These are phyloP conservation scores for Debaryomyces maramus DNA, from an alignment of 805 yeast genomes.

Conservation along the genomic window DNA sequence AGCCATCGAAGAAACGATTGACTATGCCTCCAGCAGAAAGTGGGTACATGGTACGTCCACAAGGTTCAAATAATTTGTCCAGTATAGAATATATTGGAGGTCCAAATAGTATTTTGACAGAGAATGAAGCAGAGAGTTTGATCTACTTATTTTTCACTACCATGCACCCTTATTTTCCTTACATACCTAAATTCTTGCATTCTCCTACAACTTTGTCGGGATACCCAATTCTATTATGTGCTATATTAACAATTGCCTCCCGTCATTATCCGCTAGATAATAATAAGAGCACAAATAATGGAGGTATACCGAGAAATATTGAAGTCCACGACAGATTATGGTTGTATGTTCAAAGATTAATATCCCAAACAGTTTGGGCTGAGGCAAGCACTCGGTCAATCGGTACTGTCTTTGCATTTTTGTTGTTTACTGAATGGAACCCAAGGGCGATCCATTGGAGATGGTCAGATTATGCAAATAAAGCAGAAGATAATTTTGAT, in stretches of 20 bases:
- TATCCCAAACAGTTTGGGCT: constrained; percentile 90
- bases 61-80: constrained; percentile 47
- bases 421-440: constrained; percentile 91
- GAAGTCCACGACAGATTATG: constrained; percentile 78
- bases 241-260: constrained; percentile 77
- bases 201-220: constrained; percentile 65
- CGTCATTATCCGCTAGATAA: constrained; percentile 66
- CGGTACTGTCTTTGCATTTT: constrained; percentile 82
- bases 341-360: constrained; percentile 78
- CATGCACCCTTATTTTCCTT: constrained; percentile 90
- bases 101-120: constrained; percentile 56
- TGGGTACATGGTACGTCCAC: constrained; percentile 44
- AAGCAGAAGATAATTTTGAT: constrained; percentile 42
- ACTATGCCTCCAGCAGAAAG: constrained; percentile 46
- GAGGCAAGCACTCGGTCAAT: constrained; percentile 85
- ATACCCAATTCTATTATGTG: constrained; percentile 78
- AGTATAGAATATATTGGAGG: constrained; percentile 67
- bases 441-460: constrained; percentile 92
- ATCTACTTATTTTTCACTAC: constrained; percentile 66
- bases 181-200: constrained; percentile 73
- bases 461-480: constrained; percentile 80
- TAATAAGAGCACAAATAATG: constrained; percentile 24
- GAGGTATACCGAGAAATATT: constrained; percentile 46
- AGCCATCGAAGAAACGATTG: constrained; percentile 24
- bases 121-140: constrained; percentile 56